Evolutionary conservation across 371 early-diverging fungal genomes (phyloP).

Genomic region (Coemansia sp.): DNA sequence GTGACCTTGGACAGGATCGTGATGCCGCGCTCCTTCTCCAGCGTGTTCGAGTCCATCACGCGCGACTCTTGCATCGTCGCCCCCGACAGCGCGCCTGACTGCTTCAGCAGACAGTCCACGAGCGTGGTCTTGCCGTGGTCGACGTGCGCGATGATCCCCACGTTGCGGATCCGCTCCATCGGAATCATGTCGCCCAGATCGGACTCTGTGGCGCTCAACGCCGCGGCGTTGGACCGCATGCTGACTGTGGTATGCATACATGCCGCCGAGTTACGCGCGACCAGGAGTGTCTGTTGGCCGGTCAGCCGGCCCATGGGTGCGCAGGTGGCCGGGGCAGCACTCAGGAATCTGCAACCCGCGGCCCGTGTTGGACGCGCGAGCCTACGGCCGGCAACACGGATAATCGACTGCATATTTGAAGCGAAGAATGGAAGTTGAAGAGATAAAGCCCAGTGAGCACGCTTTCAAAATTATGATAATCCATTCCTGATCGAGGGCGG

Average conservation of each 20-base stretch:
- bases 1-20: constrained; percentile 80
- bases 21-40: constrained; percentile 83
- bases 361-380: neutral
- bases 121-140: constrained; percentile 98
- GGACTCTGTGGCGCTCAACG: neutral
- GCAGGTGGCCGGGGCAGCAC: neutral
- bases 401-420: constrained; percentile 1
- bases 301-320: neutral
- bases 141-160: constrained; percentile 62
- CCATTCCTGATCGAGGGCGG: neutral
- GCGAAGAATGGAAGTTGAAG: neutral
- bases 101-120: constrained; percentile 89
- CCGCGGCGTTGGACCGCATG: neutral
- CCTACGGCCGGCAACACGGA: constrained; percentile 3
- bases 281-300: neutral
- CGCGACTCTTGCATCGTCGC: constrained; percentile 54
- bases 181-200: constrained; percentile 48
- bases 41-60: constrained; percentile 80
- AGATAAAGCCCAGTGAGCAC: neutral
- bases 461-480: neutral
- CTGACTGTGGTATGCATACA: neutral
- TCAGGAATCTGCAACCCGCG: neutral
- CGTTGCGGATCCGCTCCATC: constrained; percentile 52
- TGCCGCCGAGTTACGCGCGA: neutral
- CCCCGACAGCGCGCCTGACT: constrained; percentile 50